Evolutionary conservation across 2,329 filamentous ascomycete species (phyloP).

Genomic region (Beauveria asiatica): DNA sequence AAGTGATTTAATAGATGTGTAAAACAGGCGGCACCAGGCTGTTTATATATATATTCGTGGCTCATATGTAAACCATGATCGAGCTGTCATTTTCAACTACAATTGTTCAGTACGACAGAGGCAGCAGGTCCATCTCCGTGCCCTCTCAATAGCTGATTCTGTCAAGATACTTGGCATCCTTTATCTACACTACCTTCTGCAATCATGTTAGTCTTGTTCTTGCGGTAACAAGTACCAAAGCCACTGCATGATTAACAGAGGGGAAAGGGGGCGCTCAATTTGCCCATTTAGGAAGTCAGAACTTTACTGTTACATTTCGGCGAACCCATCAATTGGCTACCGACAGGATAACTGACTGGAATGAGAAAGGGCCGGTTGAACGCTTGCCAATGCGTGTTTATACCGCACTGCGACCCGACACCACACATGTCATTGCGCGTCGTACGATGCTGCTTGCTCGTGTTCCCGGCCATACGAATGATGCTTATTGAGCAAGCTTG

Average conservation of each 20-base stretch:
- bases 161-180: too few relatives aligned
- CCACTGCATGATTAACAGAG: not conserved
- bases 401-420: not conserved
- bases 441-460: not conserved
- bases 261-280: not conserved
- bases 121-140: too few relatives aligned
- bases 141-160: not conserved
- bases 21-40: too few relatives aligned
- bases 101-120: not conserved
- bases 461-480: not conserved
- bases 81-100: not conserved
- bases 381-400: not conserved
- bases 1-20: not conserved
- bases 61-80: too few relatives aligned
- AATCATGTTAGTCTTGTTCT: not conserved
- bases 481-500: not conserved
- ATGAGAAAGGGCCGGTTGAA: not conserved
- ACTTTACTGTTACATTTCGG: not conserved
- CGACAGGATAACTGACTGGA: not conserved
- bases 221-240: not conserved
- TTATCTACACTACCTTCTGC: not conserved
- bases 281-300: not conserved
- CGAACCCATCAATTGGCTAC: not conserved
- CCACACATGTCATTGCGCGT: not conserved
- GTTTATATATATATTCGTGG: too few relatives aligned